Percentiles rank a stretch among this genome's conserved stretches.
Evolutionary conservation across 148 eudicot species (phyloP).

Genomic region (Agrostemma githago): DNA sequence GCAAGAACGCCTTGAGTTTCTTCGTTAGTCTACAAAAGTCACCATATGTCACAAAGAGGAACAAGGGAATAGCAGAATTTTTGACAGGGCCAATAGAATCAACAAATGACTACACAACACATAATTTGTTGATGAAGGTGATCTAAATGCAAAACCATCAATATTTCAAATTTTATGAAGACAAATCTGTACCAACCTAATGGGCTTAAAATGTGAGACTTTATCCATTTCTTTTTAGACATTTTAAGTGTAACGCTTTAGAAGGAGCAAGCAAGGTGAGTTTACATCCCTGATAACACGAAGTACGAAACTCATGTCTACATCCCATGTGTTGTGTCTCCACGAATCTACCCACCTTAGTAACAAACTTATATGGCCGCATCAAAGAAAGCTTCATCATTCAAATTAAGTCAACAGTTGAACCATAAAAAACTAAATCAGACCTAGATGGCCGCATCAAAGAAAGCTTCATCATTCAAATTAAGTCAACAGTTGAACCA

Average conservation of each 20-base stretch:
- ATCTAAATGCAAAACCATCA: no score
- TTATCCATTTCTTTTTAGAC: neutral
- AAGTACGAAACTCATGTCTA: neutral
- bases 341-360: neutral
- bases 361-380: neutral
- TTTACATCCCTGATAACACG: neutral
- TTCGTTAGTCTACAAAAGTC: slow-evolving; percentile 46
- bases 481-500: neutral
- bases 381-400: neutral
- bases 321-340: neutral
- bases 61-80: neutral
- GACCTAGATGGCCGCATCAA: neutral
- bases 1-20: slow-evolving; percentile 50
- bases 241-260: neutral
- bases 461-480: neutral
- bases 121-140: neutral
- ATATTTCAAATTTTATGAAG: neutral
- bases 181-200: neutral
- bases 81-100: neutral
- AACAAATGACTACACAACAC: slow-evolving; percentile 4
- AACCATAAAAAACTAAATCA: neutral
- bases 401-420: neutral
- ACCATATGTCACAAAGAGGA: slow-evolving; percentile 20
- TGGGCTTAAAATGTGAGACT: neutral
- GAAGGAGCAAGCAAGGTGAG: neutral